Evolutionary conservation across 2,329 filamentous ascomycete genomes (phyloP), one percentile per base, ranked within the genome.

Genomic region (Ploettnerulaceae sp.): DNA sequence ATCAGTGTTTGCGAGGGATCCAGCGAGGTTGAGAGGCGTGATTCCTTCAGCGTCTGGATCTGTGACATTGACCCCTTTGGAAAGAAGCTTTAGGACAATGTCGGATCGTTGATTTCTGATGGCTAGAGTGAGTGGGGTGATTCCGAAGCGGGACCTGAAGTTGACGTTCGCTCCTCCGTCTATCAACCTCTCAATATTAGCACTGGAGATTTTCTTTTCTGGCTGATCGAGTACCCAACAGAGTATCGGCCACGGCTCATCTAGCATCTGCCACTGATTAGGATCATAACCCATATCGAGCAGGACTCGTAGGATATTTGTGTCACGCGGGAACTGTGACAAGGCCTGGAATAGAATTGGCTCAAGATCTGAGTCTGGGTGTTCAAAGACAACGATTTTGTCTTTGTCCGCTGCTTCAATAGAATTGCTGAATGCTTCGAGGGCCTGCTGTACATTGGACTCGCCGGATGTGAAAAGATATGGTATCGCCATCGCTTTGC

Each of bases 181-280:
- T 17, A 84, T 64, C n/a, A 86, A 66, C 31, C 79, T 63, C 52
- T 75, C 69, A 49, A 85, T 76, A 34, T 82, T 67, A 1, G 68
- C 62, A 25, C 72, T 77, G 61, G 79, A 82, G 33, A 84, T 72
- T 51, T 72, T 74, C 62, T 84, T 84, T 53, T 83, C 76, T 0
- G 80, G 77, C 54, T 84, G 81, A 5, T 77, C 65, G 43, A 85
- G 67, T 0, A 77, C 73, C 81, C 81, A 85, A 37, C 75, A 66
- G 4, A 85, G 65, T 2, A 81, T 66, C 1, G 76, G 76, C 32
- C 81, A 69, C 7, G 70, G 66, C 59, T 85, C 81, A 17, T 22
- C 32, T 11, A 42, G 12, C 28, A 36, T 42, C 20, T 38, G 33
- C 48, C 48, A 51, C 29, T 54, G 51, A 38, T 54, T 51, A 14